phyloP scores from a whole-genome alignment of 495 filamentous ascomycete species.

The Bryoglossum gracile region DNA sequence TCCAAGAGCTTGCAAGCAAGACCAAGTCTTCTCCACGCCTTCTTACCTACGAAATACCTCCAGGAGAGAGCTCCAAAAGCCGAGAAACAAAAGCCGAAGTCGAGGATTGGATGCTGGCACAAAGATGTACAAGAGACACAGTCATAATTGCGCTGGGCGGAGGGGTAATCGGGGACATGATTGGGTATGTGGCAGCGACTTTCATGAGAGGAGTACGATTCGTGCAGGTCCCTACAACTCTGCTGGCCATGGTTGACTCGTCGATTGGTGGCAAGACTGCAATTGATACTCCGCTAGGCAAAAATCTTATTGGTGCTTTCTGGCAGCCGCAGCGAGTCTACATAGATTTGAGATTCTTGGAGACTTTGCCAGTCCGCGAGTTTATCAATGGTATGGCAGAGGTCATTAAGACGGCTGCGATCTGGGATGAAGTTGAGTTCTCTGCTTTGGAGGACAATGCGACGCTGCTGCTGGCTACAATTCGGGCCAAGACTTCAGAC shows the following conservation, averaged over 20 bases:
- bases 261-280: conserved; percentile 98
- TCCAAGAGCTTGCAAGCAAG: conserved; percentile 48
- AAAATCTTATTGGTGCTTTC: conserved; percentile 94
- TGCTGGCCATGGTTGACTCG: conserved; percentile 96
- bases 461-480: conserved; percentile 60
- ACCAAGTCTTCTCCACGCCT: conserved; percentile 56
- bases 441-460: conserved; percentile 76
- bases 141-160: conserved; percentile 94
- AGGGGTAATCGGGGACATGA: conserved; percentile 95
- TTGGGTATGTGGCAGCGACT: conserved; percentile 92
- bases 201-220: conserved; percentile 97
- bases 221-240: conserved; percentile 91
- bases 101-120: conserved; percentile 93
- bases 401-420: conserved; percentile 96
- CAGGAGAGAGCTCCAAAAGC: conserved; percentile 89
- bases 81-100: conserved; percentile 89
- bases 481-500: conserved; percentile 26
- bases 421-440: conserved; percentile 88
- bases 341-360: conserved; percentile 88
- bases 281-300: conserved; percentile 93
- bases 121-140: conserved; percentile 89
- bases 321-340: conserved; percentile 93
- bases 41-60: conserved; percentile 78
- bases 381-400: conserved; percentile 99
- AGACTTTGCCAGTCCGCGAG: conserved; percentile 83